Evolutionary conservation across 148 eudicot species (phyloP), one percentile per base, ranked within the genome.

Genomic region (Persicaria tinctoria): DNA sequence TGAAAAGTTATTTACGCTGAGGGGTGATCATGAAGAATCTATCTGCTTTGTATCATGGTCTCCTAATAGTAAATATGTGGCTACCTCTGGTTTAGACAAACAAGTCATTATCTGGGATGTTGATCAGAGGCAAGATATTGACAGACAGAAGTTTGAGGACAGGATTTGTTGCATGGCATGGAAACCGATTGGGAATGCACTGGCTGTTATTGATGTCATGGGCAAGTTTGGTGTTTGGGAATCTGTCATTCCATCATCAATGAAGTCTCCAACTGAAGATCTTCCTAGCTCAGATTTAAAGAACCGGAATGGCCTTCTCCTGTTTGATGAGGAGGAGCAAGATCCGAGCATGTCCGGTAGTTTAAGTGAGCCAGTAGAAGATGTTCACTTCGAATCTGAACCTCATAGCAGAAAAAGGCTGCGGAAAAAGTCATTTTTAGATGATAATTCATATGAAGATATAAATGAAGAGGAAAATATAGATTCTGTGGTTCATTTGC

Each of bases 141-240:
- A 89, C 50, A 82, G 97, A 63, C 99, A 96, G 76, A 92, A 88
- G 85, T 92, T 96, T 83, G 91, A 89, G 66, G 91, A 96, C 50
- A 79, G 83, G 59, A 85, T 96, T 75, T 83, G 91, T 79, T 86
- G 83, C 82, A 87, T 92, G 97, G 86, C 94, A 55, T 96, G 99
- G 99, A 92, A 92, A 80, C 94, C 97, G 57, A 86, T 79, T 76
- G 99, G 97, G 51, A 96, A 96, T 86, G 87, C 97, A 62, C 75
- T 96, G 76, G 94, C 97, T 78, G 86, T 92, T 59, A 92, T 96
- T 83, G 97, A 96, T 89, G 83, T 86, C 74, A 90, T 79, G 87
- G 97, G 99, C 38, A 96, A 90, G 68, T 92, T 87, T 84, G 99
- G 99, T 66, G 82, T 96, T 63, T 96, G 97, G 99, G 99, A 96